Percentiles rank a stretch among this genome's conserved stretches.
Conservation (phyloP, 495 filamentous ascomycete species). For the Lepraria neglecta region DNA sequence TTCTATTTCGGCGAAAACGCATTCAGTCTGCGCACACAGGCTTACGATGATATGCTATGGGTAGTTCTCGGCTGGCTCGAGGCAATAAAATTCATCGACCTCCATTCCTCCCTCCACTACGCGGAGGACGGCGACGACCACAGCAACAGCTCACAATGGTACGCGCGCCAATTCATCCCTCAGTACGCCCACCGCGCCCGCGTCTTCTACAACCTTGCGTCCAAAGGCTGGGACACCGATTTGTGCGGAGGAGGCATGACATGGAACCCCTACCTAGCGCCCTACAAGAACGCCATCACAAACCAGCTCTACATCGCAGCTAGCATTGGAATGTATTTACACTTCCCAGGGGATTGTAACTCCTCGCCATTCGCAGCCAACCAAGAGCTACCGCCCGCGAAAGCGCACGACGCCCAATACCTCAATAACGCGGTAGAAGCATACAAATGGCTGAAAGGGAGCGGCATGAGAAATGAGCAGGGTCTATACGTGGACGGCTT, state of each 20-base stretch:
- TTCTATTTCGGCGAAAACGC: conserved; percentile 87
- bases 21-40: conserved; percentile 67
- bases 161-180: conserved; percentile 67
- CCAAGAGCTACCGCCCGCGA: conserved; percentile 26
- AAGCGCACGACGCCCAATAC: conserved; percentile 57
- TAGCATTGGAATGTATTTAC: conserved; percentile 81
- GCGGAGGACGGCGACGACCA: conserved; percentile 18
- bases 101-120: conserved; percentile 60
- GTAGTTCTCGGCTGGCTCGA: conserved; percentile 91
- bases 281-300: conserved; percentile 97
- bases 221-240: conserved; percentile 70
- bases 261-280: conserved; percentile 75
- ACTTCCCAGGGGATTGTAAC: conserved; percentile 76
- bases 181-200: conserved; percentile 79
- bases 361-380: conserved; percentile 55
- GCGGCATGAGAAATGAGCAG: conserved; percentile 73
- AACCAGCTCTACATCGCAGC: conserved; percentile 86
- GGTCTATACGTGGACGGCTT: conserved; percentile 87
- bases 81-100: conserved; percentile 64
- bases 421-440: conserved; percentile 66
- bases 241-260: conserved; percentile 88
- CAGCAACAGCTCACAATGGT: conserved; percentile 47
- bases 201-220: conserved; percentile 84
- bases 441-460: conserved; percentile 70
- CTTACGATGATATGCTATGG: conserved; percentile 97